Percentiles rank a stretch among this genome's conserved stretches.
Evolutionary conservation across 2,329 filamentous ascomycete genomes (phyloP).

Genomic region (Sclerotinia glacialis): DNA sequence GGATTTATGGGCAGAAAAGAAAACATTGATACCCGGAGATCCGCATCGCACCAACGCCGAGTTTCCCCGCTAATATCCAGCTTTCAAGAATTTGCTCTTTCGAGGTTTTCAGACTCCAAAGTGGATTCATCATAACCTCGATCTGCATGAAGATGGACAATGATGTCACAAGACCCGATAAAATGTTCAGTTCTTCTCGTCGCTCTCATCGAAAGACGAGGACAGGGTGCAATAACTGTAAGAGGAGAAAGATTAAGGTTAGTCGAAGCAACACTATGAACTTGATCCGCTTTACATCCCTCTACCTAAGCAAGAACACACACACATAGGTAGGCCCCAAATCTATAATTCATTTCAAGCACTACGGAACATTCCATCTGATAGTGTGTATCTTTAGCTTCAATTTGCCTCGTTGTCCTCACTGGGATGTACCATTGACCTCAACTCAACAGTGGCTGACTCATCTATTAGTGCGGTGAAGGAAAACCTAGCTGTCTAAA

Average conservation of each 20-base stretch:
- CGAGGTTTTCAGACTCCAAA: neutral
- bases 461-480: slow-evolving; percentile 25
- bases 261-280: neutral
- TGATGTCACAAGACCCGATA: slow-evolving; percentile 1
- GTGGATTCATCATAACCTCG: neutral
- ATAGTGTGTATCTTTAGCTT: neutral
- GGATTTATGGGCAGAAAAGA: neutral
- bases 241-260: slow-evolving; percentile 20
- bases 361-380: neutral
- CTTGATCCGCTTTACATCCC: no score
- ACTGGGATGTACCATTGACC: neutral
- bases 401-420: neutral
- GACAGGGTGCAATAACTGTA: slow-evolving; percentile 17
- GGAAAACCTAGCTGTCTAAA: slow-evolving; percentile 23
- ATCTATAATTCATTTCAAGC: neutral
- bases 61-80: neutral
- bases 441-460: slow-evolving; percentile 20
- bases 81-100: neutral
- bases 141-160: slow-evolving; percentile 5
- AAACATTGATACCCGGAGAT: neutral
- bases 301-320: neutral
- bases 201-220: slow-evolving; percentile 17
- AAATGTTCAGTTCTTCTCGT: slow-evolving; percentile 15
- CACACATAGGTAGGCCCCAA: neutral
- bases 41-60: neutral